Base-by-base conservation (phyloP, 352 stramenopile species). In the Pythium aristosporum region DNA sequence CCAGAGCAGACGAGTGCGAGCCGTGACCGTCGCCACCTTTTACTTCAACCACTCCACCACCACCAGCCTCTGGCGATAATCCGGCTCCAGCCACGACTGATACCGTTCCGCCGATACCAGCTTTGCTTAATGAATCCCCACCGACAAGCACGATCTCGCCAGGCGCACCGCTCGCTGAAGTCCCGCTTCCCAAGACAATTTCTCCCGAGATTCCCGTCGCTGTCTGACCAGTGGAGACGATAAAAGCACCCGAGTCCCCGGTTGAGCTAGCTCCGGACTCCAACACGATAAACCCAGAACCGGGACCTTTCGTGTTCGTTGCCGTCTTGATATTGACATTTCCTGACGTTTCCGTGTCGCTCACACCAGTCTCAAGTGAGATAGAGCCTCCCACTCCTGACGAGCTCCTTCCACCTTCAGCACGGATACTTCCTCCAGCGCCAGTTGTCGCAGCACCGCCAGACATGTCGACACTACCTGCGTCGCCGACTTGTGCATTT, bases 111-210 rank as follows among this genome's bases (percentile, higher is more conserved):
- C 64, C 65, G 12, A 53, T 32, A 20, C 59, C 68, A 34, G 41
- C 56, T 34, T 39, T 32, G 8, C 37, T 50, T 18, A 47, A 48
- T 1, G 73, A 53, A 57, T 74, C 64, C n/a, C 69, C 69, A 21
- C 42, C 47, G 0, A 59, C 3, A 2, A 71, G 7, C 13, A 41
- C 42, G 7, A 81, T 55, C 21, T 55, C 60, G 39, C 74, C 74
- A 43, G 55, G 60, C 3, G 48, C 63, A 15, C 77, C 77, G 1
- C 10, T 32, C 8, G 28, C 48, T 12, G 84, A 81, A 25, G 54
- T 71, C 30, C 87, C 86, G 10, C 75, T 87, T 13, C 42, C 67
- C 8, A 96, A 34, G 13, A 67, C 30, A n/a, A 93, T 67, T n/a
- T 21, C 51, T 8, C 87, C 87, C 0, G 74, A 72, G 9, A 71